Evolutionary conservation across 2,329 filamentous ascomycete species (phyloP), one percentile per base, ranked within the genome.

Genomic region (Penicillium sp.): DNA sequence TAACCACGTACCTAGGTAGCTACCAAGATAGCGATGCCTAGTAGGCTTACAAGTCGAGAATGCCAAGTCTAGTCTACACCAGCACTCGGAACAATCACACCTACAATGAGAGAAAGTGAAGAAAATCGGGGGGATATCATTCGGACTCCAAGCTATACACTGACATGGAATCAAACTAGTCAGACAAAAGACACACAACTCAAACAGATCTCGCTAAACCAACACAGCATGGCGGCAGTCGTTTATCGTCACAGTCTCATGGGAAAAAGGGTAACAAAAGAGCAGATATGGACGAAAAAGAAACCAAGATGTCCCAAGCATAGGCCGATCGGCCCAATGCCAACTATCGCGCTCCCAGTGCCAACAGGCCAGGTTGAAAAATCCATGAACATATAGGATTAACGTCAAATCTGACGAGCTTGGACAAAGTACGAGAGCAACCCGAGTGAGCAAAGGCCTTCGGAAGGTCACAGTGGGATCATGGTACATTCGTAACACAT

Each of bases 401-500:
- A 27, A 15, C 23, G 7, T 23, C 7, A 5, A 8, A 40, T 8
- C 10, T 27, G 6, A 15, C 23, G 27, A 24, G 38, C 44, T 24
- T 38, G 41, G 15, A 43, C 29, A 28, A n/a, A 27, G 23, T 38
- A 39, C 32, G 24, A 46, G 25, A 46, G 27, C 23, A 38, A 12
- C 7, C 25, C 24, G 29, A 35, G 18, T 15, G 32, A 15, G 28
- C 25, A 31, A 39, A 41, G 32, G 44, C 43, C 33, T 41, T 13
- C 23, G 27, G 13, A 18, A 38, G 43, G 40, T 48, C 43, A 44
- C 42, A 45, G 39, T 29, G 50, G 29, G 29, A 56, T 52, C 31
- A 46, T 58, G 54, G 46, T 62, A 61, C 53, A 61, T 55, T 54
- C 47, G 33, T 47, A 44, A 47, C 55, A 62, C 49, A 45, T 54